Base-by-base conservation (phyloP, 2,329 filamentous ascomycete genomes). In the Phaeosphaeria sp. region DNA sequence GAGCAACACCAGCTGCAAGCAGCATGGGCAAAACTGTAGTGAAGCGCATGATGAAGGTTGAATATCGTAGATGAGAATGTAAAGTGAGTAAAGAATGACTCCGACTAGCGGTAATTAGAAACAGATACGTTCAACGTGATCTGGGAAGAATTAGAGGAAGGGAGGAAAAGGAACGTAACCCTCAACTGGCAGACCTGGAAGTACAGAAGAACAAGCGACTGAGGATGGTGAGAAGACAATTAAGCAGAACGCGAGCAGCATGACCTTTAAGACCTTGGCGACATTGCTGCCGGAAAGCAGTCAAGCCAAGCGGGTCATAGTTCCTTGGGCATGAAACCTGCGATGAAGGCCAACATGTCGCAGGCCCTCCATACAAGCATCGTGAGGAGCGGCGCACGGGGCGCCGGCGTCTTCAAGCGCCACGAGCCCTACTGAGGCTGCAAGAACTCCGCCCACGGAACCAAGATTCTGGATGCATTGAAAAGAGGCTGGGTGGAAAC, bases 51-150 rank as follows among this genome's bases (percentile, higher is more conserved):
- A 48, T 72, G 67, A 57, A 49, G 49, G 51, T 21, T 50, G 53
- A 61, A 42, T 43, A 51, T 47, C 55, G 49, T 44, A 21, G 51
- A 63, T 49, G 63, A 66, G 58, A 67, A 61, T 63, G 61, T 63
- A 62, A 58, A 45, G 36, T 56, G 17, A 11, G 60, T 76, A 77
- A 72, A 74, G 76, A 70, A 67, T 72, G 63, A 72, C 49, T 71
- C 75, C 74, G 74, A 53, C 74, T 78, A 46, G 75, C 75, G 74
- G 75, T 66, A 61, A 75, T 75, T 74, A 73, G 65, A 71, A 73
- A 59, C 66, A 77, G 74, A 77, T 68, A 78, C 76, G 76, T 69
- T 78, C 76, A 78, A 78, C 76, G 76, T 76, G 59, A 70, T 73
- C 75, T 74, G 58, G 59, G 70, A 68, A 71, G 61, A 67, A 76